phyloP scores from a whole-genome alignment of 305 asterid species.

The Fraxinus dipetala region DNA sequence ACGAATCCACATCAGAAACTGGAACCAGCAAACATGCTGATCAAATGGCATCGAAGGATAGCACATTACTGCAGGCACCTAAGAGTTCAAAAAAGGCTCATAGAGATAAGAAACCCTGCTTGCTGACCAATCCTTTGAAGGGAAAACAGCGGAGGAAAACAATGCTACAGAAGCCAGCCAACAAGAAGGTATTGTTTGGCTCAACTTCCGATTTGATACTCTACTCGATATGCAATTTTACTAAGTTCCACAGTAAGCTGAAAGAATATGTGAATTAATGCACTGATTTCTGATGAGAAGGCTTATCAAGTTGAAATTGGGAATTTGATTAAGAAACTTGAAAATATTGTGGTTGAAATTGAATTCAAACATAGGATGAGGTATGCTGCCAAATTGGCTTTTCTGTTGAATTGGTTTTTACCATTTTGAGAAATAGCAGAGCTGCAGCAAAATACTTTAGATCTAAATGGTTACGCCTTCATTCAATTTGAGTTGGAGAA shows the following conservation, averaged over 20 bases:
- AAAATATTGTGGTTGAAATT: neutral
- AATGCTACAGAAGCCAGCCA: conserved; percentile 28
- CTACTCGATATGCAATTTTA: conserved; percentile 1
- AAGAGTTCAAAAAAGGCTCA: conserved; percentile 23
- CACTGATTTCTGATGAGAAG: neutral
- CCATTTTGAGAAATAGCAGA: neutral
- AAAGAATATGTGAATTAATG: neutral
- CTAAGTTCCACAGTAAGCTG: neutral
- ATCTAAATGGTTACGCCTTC: neutral
- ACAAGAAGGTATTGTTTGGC: conserved; percentile 46
- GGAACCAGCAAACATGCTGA: conserved; percentile 32
- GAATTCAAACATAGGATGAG: neutral
- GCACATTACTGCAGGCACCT: conserved; percentile 24
- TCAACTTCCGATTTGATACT: conserved; percentile 1
- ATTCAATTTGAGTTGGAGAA: neutral
- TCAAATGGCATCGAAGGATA: conserved; percentile 31
- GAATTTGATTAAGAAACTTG: neutral
- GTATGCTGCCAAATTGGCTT: neutral
- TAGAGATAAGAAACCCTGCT: conserved; percentile 33
- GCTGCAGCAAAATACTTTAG: neutral
- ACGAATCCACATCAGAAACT: conserved; percentile 35
- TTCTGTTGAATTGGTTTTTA: neutral
- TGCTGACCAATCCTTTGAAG: conserved; percentile 35
- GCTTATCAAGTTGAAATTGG: neutral
- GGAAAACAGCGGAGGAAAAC: conserved; percentile 43